Evolutionary conservation across 345 rosid genomes (phyloP).

Genomic region (Psidium friedrichsthalianum): DNA sequence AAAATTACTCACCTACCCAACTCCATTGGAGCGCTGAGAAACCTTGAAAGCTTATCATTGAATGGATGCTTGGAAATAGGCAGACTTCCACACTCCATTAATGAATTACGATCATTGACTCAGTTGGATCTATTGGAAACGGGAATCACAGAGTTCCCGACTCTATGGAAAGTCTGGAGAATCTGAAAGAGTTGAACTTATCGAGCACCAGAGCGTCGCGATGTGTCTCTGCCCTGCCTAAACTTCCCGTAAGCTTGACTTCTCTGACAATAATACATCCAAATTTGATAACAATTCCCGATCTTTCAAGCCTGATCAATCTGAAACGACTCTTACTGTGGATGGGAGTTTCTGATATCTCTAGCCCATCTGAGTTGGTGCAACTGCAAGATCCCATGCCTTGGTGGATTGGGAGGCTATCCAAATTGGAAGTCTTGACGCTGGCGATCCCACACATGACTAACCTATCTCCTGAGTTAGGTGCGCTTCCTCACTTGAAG

Average conservation of each 20-base stretch:
- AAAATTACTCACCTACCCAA: neutral
- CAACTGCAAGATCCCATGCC: neutral
- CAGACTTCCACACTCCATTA: neutral
- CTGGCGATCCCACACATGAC: neutral
- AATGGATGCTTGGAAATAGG: neutral
- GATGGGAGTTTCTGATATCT: no score
- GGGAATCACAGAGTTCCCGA: neutral
- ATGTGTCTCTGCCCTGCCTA: no score
- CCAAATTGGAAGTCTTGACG: neutral
- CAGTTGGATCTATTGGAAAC: neutral
- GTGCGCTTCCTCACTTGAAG: no score
- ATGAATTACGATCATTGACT: neutral
- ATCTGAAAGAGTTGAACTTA: no score
- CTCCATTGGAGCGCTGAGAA: neutral
- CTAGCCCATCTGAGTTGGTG: neutral
- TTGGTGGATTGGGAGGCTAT: neutral
- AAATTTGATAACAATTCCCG: neutral
- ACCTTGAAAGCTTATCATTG: neutral
- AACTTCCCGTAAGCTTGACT: no score
- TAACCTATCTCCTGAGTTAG: no score
- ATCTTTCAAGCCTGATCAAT: neutral
- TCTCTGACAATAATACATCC: rapidly evolving
- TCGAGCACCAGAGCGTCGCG: no score
- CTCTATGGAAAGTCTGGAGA: neutral
- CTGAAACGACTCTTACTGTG: neutral